A percentile compares a stretch with the other conserved stretches of the same genome.
phyloP scores from a whole-genome alignment of 2,329 filamentous ascomycete species.

The Diplodia corticola region DNA sequence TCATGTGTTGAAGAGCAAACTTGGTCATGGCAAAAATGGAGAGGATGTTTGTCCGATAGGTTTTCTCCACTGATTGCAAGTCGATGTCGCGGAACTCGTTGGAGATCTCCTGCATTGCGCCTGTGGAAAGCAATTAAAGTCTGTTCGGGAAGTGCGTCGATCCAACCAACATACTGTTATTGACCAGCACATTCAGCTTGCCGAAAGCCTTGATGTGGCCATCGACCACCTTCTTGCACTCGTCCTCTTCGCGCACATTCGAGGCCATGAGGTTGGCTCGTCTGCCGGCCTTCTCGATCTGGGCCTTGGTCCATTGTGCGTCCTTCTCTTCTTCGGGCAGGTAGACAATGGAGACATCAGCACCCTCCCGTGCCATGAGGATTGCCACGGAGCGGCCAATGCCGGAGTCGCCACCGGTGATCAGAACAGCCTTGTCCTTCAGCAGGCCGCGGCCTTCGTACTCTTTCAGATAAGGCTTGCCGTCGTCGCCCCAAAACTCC shows the following conservation, averaged over 20 bases:
- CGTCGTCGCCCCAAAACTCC: constrained; percentile 34
- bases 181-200: constrained; percentile 53
- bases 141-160: not conserved
- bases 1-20: constrained; percentile 25
- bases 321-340: constrained; percentile 58
- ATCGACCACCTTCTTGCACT: constrained; percentile 54
- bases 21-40: constrained; percentile 22
- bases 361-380: constrained; percentile 59
- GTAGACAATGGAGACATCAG: constrained; percentile 58
- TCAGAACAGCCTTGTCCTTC: constrained; percentile 34
- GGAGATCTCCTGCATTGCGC: constrained; percentile 57
- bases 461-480: constrained; percentile 35
- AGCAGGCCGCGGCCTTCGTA: constrained; percentile 36
- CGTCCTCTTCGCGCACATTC: constrained; percentile 52
- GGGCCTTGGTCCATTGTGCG: constrained; percentile 54
- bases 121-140: constrained; percentile 30
- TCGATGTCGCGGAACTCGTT: constrained; percentile 56
- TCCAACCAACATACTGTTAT: constrained; percentile 45
- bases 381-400: constrained; percentile 52
- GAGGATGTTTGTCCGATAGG: constrained; percentile 46
- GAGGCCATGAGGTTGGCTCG: constrained; percentile 51
- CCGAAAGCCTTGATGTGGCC: constrained; percentile 53
- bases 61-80: constrained; percentile 56
- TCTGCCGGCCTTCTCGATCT: constrained; percentile 54
- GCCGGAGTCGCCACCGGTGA: constrained; percentile 33